phyloP scores from a whole-genome alignment of 2,329 filamentous ascomycete genomes.

The Fusarium camptoceras region DNA sequence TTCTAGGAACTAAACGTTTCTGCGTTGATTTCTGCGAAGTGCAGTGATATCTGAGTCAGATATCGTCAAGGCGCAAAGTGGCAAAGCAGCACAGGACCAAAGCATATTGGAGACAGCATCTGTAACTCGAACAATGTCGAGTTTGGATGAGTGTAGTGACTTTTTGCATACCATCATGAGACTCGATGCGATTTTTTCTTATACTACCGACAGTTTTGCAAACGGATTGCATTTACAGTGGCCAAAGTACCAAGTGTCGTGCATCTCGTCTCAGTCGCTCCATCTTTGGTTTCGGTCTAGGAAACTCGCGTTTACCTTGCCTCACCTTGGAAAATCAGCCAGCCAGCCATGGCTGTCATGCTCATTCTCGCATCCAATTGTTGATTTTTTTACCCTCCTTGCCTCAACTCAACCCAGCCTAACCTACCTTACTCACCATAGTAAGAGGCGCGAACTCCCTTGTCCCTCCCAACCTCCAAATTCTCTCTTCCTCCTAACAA shows the following conservation, averaged over 20 bases:
- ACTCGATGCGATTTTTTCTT: neutral
- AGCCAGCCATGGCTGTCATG: slow-evolving; percentile 12
- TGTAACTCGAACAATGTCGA: slow-evolving; percentile 29
- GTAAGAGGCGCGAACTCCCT: slow-evolving; percentile 9
- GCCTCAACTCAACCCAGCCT: slow-evolving; percentile 8
- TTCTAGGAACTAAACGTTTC: neutral
- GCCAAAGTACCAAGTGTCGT: slow-evolving; percentile 5
- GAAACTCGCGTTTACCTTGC: slow-evolving; percentile 30
- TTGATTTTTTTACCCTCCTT: slow-evolving; percentile 24
- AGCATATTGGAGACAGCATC: slow-evolving; percentile 9
- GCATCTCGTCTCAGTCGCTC: slow-evolving; percentile 23
- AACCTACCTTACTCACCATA: neutral
- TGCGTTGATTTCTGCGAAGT: neutral
- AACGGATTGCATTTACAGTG: neutral
- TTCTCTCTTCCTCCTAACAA: slow-evolving; percentile 17
- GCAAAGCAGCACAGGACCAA: slow-evolving; percentile 27
- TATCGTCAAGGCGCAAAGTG: slow-evolving; percentile 30
- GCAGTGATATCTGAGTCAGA: slow-evolving; percentile 38
- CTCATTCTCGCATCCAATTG: slow-evolving; percentile 32
- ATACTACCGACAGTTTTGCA: neutral
- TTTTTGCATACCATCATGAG: neutral
- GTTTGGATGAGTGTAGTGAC: neutral
- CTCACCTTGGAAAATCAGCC: slow-evolving; percentile 28
- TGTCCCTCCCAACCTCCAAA: slow-evolving; percentile 6
- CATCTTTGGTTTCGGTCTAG: slow-evolving; percentile 24